phyloP scores from a whole-genome alignment of 306 rosid species.

The Lupinus albus region DNA sequence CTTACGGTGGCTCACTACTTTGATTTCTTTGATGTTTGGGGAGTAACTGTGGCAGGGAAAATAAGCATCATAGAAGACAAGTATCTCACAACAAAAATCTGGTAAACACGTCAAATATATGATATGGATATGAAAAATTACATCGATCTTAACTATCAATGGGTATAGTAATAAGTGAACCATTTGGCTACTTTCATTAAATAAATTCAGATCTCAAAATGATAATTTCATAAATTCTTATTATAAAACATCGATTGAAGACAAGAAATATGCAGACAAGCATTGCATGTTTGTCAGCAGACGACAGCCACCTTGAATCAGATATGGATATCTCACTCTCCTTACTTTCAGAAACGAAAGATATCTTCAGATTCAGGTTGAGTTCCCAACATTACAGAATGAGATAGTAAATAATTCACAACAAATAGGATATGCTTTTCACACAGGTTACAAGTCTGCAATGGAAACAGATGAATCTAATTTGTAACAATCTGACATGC shows the following conservation, averaged over 20 bases:
- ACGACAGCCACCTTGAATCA: too few species aligned
- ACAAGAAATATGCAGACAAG: background rate
- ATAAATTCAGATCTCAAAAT: background rate
- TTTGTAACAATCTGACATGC: constrained; percentile 10
- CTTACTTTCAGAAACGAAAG: background rate
- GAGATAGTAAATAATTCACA: background rate
- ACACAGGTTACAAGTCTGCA: constrained; percentile 4
- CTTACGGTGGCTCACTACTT: constrained; percentile 77
- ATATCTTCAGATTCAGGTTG: too few species aligned
- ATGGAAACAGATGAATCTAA: constrained; percentile 14
- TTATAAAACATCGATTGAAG: background rate
- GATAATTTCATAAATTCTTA: background rate
- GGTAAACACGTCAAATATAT: constrained; percentile 13
- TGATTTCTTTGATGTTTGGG: constrained; percentile 88
- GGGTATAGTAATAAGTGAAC: constrained; percentile 4
- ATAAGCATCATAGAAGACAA: constrained; percentile 30
- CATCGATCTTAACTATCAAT: background rate
- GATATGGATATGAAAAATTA: background rate
- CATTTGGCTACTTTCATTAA: constrained; percentile 3
- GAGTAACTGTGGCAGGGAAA: constrained; percentile 70
- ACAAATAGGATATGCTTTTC: background rate
- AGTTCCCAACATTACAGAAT: too few species aligned
- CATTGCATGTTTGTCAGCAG: background rate
- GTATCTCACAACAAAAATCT: constrained; percentile 15
- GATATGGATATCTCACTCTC: background rate